Conservation (phyloP, 2,329 filamentous ascomycete species). For the Cercospora zeae-maydis region DNA sequence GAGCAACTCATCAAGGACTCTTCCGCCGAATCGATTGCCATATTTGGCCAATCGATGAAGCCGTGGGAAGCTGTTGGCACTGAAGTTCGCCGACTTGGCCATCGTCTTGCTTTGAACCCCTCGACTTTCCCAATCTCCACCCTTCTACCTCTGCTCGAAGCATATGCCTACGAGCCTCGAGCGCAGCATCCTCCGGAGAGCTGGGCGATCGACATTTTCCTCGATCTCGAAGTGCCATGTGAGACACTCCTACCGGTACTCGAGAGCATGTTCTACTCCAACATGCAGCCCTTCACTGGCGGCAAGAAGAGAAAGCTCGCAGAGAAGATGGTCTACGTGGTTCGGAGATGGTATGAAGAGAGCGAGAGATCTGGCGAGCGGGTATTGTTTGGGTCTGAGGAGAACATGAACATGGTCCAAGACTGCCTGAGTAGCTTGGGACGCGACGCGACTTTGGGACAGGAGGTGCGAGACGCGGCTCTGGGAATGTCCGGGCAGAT, state of each 20-base stretch:
- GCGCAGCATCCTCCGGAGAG: slow-evolving; percentile 50
- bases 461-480: slow-evolving; percentile 21
- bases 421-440: slow-evolving; percentile 30
- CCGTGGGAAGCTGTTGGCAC: slow-evolving; percentile 69
- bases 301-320: slow-evolving; percentile 57
- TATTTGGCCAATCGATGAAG: slow-evolving; percentile 42
- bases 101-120: slow-evolving; percentile 43
- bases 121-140: slow-evolving; percentile 37
- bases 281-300: slow-evolving; percentile 59
- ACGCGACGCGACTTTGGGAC: slow-evolving; percentile 25
- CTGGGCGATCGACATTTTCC: slow-evolving; percentile 64
- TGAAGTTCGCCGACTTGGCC: slow-evolving; percentile 56
- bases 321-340: slow-evolving; percentile 59
- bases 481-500: slow-evolving; percentile 22
- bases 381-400: slow-evolving; percentile 57
- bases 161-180: slow-evolving; percentile 51
- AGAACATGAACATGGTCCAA: slow-evolving; percentile 48
- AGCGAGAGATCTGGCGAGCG: slow-evolving; percentile 53
- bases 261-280: slow-evolving; percentile 64
- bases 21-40: slow-evolving; percentile 47
- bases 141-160: slow-evolving; percentile 55
- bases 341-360: slow-evolving; percentile 59
- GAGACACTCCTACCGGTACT: slow-evolving; percentile 61
- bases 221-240: slow-evolving; percentile 59
- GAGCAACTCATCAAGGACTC: slow-evolving; percentile 71